Base-by-base conservation (phyloP, 2,329 filamentous ascomycete species). In the Samsoniella hepiali region DNA sequence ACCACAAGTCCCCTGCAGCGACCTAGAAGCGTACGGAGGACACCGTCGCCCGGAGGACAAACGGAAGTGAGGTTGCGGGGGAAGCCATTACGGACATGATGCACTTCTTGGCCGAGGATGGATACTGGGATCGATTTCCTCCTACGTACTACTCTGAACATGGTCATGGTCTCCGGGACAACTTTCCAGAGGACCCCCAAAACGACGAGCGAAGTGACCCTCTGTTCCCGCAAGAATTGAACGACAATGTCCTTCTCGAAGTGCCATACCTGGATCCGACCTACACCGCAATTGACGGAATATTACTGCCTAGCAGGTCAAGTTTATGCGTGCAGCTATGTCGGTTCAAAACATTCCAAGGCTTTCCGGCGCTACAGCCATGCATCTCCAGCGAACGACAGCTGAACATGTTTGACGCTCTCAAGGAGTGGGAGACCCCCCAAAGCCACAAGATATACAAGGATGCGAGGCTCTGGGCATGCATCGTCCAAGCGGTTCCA, bases 381-480 rank as follows among this genome's bases (percentile, higher is more conserved):
- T 76, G 74, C 49, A 68, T 66, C 3, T 57, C 15, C 6, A 7
- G 69, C 13, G 68, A 71, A 2, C 66, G 69, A 29, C 22, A 64
- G 5, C 36, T 64, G 2, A 63, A 65, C 13, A 27, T 73, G 7
- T 72, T 75, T 63, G 34, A 66, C 1, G 38, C 64, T 2, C 63
- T 76, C 10, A 22, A 53, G 1, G 54, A 63, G n/a, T 40, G 70
- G 17, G 70, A 75, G 32, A 29, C 45, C 3, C 42, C 63, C 15
- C 22, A 1, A 22, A 65, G 63, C 11, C 72, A 76, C 54, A 42
- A 34, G 11, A 0, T 72, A 15, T 74, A 75, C 66, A 68, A 65
- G 36, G 45, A 63, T 27, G 73, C 73, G 17, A 69, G 74, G 17
- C 54, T 64, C 6, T 76, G 74, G 74, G 70, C 72, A 5, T 76